These are phyloP conservation scores for Aspergillus uvarum DNA, from an alignment of 2,329 filamentous ascomycete species.

Conservation along the genomic window DNA sequence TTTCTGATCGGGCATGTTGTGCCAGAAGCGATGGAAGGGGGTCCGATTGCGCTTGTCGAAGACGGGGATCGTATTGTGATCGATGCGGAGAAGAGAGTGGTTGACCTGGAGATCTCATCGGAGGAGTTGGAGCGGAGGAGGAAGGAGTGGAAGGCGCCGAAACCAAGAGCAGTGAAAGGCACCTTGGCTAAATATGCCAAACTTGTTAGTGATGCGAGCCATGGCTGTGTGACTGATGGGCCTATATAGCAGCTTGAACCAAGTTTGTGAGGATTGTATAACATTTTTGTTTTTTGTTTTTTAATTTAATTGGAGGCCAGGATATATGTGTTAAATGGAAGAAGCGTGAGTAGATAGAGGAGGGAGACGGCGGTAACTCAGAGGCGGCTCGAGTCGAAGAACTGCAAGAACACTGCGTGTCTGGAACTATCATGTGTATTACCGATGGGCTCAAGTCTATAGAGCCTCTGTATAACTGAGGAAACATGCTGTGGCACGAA, in stretches of 20 bases:
- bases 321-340: no score
- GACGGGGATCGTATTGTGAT: conserved; percentile 14
- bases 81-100: conserved; percentile 11
- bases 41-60: conserved; percentile 10
- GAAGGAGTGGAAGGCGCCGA: conserved; percentile 7
- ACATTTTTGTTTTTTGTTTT: no score
- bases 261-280: no score
- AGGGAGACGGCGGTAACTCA: no score
- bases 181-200: conserved; percentile 14
- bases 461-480: no score
- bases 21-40: conserved; percentile 15
- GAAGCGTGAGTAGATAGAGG: no score
- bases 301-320: no score
- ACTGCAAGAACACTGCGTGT: no score
- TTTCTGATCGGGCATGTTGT: conserved; percentile 35
- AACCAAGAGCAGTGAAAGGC: conserved; percentile 1
- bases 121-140: conserved; percentile 10
- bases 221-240: conserved; percentile 14
- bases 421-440: no score
- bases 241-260: background rate
- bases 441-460: no score
- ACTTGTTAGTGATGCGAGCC: conserved; percentile 13
- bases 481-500: no score
- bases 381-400: no score
- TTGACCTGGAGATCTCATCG: conserved; percentile 10